Conservation (phyloP, 2,329 filamentous ascomycete genomes). For the Gaeumannomyces sp. region DNA sequence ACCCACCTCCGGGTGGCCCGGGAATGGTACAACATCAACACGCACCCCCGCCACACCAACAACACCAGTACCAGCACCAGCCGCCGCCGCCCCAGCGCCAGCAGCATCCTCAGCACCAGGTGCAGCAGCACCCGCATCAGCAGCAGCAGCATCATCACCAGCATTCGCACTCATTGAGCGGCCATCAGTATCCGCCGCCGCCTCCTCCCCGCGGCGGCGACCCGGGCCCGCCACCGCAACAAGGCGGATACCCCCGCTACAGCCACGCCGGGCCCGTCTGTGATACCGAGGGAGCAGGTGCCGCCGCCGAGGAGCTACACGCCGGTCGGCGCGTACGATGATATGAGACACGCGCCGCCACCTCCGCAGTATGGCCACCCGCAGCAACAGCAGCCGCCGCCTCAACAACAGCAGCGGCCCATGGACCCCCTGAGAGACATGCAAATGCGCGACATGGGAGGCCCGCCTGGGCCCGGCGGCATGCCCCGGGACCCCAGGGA, state of each 20-base stretch:
- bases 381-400: slow-evolving; percentile 12
- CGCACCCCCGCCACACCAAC: slow-evolving; percentile 14
- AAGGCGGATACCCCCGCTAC: slow-evolving; percentile 17
- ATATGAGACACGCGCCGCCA: slow-evolving; percentile 16
- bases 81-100: slow-evolving; percentile 14
- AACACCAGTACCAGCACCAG: slow-evolving; percentile 14
- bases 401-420: neutral
- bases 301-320: slow-evolving; percentile 20
- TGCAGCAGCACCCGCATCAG: slow-evolving; percentile 14
- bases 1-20: slow-evolving; percentile 7
- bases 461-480: neutral
- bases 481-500: slow-evolving; percentile 2
- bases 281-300: slow-evolving; percentile 13
- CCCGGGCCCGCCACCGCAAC: slow-evolving; percentile 12
- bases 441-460: slow-evolving; percentile 4
- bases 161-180: slow-evolving; percentile 23
- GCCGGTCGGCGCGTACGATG: slow-evolving; percentile 23
- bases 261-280: slow-evolving; percentile 17
- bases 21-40: slow-evolving; percentile 15
- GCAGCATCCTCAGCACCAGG: slow-evolving; percentile 14
- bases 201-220: slow-evolving; percentile 17
- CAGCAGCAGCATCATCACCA: slow-evolving; percentile 21
- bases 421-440: slow-evolving; percentile 6
- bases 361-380: slow-evolving; percentile 11
- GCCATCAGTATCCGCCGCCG: slow-evolving; percentile 19